phyloP scores from a whole-genome alignment of 2,329 filamentous ascomycete genomes.

The Pyrenochaeta sp. region DNA sequence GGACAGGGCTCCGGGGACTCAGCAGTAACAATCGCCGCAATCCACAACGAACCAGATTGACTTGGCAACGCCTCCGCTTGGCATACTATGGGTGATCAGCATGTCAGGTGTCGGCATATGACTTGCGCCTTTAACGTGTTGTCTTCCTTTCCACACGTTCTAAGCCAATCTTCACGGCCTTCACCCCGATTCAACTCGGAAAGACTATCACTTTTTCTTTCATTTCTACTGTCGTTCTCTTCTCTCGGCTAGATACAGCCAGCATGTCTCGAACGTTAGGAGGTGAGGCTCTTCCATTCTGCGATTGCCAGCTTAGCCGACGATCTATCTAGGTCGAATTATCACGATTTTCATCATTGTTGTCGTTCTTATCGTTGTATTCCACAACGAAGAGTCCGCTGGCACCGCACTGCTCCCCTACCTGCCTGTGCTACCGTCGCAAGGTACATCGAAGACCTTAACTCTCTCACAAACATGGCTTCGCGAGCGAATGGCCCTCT shows the following conservation, averaged over 20 bases:
- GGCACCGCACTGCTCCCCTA: slow-evolving; percentile 32
- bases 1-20: neutral
- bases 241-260: neutral
- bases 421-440: slow-evolving; percentile 28
- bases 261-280: slow-evolving; percentile 32
- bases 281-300: slow-evolving; percentile 16
- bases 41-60: neutral
- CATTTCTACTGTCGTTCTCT: neutral
- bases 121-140: neutral
- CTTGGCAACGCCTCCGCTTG: neutral
- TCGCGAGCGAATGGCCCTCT: slow-evolving; percentile 39
- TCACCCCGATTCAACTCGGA: slow-evolving; percentile 1
- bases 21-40: neutral
- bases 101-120: neutral
- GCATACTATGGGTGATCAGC: neutral
- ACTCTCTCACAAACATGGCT: slow-evolving; percentile 33
- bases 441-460: slow-evolving; percentile 18
- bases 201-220: neutral
- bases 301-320: slow-evolving; percentile 6
- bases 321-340: slow-evolving; percentile 23
- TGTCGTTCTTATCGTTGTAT: slow-evolving; percentile 34
- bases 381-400: slow-evolving; percentile 35
- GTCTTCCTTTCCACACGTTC: neutral
- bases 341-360: slow-evolving; percentile 32
- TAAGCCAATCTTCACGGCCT: neutral